Conservation (phyloP, 2,329 filamentous ascomycete species). For the Akanthomyces dipterigenus region DNA sequence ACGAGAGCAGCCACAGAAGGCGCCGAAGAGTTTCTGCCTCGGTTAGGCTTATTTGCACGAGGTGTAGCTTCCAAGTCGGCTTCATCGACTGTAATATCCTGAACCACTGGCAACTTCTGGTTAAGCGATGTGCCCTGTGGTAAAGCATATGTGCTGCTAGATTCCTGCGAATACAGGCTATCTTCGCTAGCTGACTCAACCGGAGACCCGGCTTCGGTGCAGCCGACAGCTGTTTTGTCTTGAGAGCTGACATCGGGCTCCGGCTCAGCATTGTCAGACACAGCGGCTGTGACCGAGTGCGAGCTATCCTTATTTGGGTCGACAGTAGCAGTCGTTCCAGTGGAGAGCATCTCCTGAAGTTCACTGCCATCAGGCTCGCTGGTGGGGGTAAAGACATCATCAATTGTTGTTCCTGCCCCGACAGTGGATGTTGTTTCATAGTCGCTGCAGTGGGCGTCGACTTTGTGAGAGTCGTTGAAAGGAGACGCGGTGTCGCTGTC, state of each 20-base stretch:
- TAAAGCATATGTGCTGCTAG: background rate
- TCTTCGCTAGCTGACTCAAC: background rate
- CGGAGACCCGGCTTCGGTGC: background rate
- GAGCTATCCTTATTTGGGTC: background rate
- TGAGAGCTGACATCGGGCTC: background rate
- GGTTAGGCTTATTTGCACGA: background rate
- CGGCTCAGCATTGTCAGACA: background rate
- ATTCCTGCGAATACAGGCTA: background rate
- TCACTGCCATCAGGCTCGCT: background rate
- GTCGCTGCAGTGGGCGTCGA: background rate
- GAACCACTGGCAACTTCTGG: background rate
- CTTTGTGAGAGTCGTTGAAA: conserved; percentile 1
- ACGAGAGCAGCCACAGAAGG: conserved; percentile 21
- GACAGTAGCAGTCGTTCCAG: no score
- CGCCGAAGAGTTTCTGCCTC: conserved; percentile 9
- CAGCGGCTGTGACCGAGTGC: background rate
- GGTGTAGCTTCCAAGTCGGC: background rate
- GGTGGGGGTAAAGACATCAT: background rate
- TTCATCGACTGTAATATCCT: background rate
- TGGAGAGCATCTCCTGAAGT: background rate
- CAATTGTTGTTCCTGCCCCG: background rate
- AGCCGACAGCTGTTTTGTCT: background rate
- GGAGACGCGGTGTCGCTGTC: background rate
- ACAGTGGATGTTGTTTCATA: background rate
- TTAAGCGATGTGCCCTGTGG: background rate